A percentile compares a stretch with the other conserved stretches of the same genome.
phyloP scores from a whole-genome alignment of 2,329 filamentous ascomycete species.

The Claviceps purpurea region DNA sequence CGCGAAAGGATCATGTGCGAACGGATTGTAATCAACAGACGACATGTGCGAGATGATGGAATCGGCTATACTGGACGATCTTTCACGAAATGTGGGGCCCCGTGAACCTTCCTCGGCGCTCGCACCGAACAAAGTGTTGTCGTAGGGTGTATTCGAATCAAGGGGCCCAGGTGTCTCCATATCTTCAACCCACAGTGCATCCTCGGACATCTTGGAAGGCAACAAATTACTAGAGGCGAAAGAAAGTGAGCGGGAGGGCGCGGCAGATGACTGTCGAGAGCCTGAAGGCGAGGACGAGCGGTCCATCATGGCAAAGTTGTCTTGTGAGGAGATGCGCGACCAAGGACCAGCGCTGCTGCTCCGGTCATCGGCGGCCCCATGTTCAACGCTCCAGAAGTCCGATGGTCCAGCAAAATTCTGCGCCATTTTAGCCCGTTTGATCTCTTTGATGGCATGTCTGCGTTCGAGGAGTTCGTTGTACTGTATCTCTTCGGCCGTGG shows the following conservation, averaged over 20 bases:
- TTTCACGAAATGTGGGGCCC: slow-evolving; percentile 41
- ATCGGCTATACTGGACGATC: slow-evolving; percentile 69
- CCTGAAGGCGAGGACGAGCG: slow-evolving; percentile 23
- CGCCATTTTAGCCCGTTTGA: slow-evolving; percentile 42
- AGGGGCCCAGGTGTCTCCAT: slow-evolving; percentile 39
- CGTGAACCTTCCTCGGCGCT: slow-evolving; percentile 48
- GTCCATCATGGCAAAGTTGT: slow-evolving; percentile 25
- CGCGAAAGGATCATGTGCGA: slow-evolving; percentile 52
- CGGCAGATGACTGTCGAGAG: slow-evolving; percentile 30
- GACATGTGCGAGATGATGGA: slow-evolving; percentile 62
- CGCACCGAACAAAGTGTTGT: slow-evolving; percentile 65
- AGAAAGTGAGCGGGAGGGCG: slow-evolving; percentile 35
- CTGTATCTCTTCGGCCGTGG: slow-evolving; percentile 45
- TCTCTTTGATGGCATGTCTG: slow-evolving; percentile 42
- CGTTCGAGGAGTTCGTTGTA: slow-evolving; percentile 46
- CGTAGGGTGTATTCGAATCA: slow-evolving; percentile 43
- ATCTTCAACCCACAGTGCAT: slow-evolving; percentile 32
- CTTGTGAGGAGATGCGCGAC: slow-evolving; percentile 28
- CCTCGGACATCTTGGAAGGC: slow-evolving; percentile 22
- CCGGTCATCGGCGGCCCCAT: slow-evolving; percentile 48
- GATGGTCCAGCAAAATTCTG: slow-evolving; percentile 37
- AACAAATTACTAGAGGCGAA: slow-evolving; percentile 21
- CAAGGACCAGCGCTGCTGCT: slow-evolving; percentile 24
- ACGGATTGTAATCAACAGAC: slow-evolving; percentile 44
- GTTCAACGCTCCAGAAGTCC: slow-evolving; percentile 74